These are phyloP conservation scores for Arabidopsis suecica DNA, from an alignment of 345 rosid species.

Conservation along the genomic window DNA sequence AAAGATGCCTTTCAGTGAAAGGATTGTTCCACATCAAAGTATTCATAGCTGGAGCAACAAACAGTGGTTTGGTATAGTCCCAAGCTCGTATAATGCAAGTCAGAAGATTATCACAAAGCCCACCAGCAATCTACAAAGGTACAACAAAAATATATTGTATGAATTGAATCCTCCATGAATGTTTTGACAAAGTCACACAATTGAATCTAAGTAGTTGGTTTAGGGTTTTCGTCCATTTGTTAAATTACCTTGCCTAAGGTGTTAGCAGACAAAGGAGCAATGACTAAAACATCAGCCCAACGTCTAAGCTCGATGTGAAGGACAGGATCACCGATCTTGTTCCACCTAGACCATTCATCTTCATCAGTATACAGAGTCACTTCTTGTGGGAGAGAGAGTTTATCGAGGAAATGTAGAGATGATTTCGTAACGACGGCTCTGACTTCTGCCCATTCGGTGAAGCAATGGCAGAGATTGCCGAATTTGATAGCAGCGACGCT, in stretches of 20 bases:
- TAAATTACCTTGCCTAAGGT: conserved; percentile 82
- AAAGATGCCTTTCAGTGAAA: conserved; percentile 84
- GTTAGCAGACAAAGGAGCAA: conserved; percentile 94
- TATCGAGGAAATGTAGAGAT: conserved; percentile 83
- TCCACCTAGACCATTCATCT: conserved; percentile 95
- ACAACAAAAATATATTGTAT: background rate
- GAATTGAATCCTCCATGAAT: background rate
- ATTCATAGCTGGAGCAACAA: conserved; percentile 91
- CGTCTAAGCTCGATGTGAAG: conserved; percentile 90
- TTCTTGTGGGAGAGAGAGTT: conserved; percentile 68
- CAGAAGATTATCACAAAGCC: conserved; percentile 86
- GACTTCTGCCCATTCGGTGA: conserved; percentile 90
- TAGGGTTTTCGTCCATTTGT: background rate
- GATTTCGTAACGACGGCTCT: conserved; percentile 79
- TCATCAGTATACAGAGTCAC: conserved; percentile 77
- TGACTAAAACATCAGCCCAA: conserved; percentile 95
- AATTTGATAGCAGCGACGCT: conserved; percentile 93
- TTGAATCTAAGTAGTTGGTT: background rate
- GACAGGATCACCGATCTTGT: conserved; percentile 78
- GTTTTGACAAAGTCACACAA: background rate
- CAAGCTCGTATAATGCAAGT: conserved; percentile 92
- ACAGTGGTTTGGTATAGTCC: conserved; percentile 83
- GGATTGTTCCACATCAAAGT: conserved; percentile 94
- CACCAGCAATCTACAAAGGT: conserved; percentile 81
- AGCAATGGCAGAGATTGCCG: conserved; percentile 82